phyloP scores from a whole-genome alignment of 2,329 filamentous ascomycete species.

The Phaeomoniella chlamydospora region DNA sequence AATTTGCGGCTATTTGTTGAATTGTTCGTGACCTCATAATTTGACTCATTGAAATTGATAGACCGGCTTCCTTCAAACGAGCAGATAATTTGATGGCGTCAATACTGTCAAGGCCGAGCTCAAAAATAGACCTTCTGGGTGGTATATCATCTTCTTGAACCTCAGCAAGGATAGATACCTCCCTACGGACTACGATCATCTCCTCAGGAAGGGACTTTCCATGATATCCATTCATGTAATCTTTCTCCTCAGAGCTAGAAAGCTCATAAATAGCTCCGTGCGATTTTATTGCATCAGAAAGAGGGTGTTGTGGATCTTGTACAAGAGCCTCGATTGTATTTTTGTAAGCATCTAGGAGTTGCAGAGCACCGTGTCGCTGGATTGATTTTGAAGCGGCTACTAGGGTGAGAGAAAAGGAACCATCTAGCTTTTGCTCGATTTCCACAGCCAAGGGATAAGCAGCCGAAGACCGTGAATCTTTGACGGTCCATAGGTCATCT shows the following conservation, averaged over 20 bases:
- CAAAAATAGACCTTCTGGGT: slow-evolving; percentile 53
- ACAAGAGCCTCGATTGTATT: neutral
- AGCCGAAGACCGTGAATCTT: slow-evolving; percentile 32
- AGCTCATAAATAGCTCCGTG: slow-evolving; percentile 8
- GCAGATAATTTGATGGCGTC: slow-evolving; percentile 76
- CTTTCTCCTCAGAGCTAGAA: slow-evolving; percentile 13
- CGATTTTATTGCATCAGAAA: neutral
- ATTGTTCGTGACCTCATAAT: slow-evolving; percentile 64
- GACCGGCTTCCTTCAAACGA: slow-evolving; percentile 44
- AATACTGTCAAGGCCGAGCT: slow-evolving; percentile 82
- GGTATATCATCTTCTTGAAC: slow-evolving; percentile 36
- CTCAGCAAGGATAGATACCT: slow-evolving; percentile 49
- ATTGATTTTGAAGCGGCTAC: slow-evolving; percentile 39
- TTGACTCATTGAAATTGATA: slow-evolving; percentile 55
- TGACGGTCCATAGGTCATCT: slow-evolving; percentile 37
- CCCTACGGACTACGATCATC: slow-evolving; percentile 34
- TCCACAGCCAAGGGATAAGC: slow-evolving; percentile 74
- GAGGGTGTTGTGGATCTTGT: neutral
- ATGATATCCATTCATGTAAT: neutral
- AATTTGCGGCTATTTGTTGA: slow-evolving; percentile 35
- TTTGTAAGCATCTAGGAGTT: slow-evolving; percentile 29
- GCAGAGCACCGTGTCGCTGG: slow-evolving; percentile 16
- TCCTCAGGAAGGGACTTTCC: neutral
- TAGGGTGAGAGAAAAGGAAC: slow-evolving; percentile 40
- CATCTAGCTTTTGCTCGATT: slow-evolving; percentile 37